Conservation (phyloP, 352 stramenopile genomes). For the Phytophthora pseudosyringae region DNA sequence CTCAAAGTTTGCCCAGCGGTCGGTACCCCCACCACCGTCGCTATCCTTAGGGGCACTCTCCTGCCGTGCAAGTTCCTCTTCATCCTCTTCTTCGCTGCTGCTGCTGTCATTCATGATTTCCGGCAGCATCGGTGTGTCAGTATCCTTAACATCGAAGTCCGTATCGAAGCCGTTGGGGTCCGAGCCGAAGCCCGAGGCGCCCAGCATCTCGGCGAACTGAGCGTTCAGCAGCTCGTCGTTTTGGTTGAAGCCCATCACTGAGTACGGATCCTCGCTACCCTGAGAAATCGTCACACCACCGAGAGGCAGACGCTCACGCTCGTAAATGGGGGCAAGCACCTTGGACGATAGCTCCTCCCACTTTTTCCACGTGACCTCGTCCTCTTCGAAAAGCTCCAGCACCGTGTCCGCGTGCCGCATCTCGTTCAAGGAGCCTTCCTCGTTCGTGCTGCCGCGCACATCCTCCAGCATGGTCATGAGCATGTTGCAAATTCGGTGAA, state of each 20-base stretch:
- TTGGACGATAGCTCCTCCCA: slow-evolving; percentile 82
- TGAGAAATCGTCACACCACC: slow-evolving; percentile 66
- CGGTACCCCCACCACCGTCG: slow-evolving; percentile 16
- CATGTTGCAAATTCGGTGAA: slow-evolving; percentile 89
- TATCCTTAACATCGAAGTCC: slow-evolving; percentile 76
- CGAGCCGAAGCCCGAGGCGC: slow-evolving; percentile 66
- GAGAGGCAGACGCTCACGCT: slow-evolving; percentile 79
- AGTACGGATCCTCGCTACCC: slow-evolving; percentile 72
- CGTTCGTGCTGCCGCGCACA: slow-evolving; percentile 63
- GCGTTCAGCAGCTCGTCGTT: slow-evolving; percentile 80
- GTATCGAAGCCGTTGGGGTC: slow-evolving; percentile 68
- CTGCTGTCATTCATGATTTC: slow-evolving; percentile 91
- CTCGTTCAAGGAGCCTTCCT: slow-evolving; percentile 77
- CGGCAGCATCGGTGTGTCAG: slow-evolving; percentile 77
- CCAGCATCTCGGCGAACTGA: slow-evolving; percentile 87
- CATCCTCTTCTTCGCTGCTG: slow-evolving; percentile 87
- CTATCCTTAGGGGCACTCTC: slow-evolving; percentile 27
- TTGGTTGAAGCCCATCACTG: slow-evolving; percentile 75
- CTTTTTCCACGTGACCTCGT: slow-evolving; percentile 74
- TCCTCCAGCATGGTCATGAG: slow-evolving; percentile 84
- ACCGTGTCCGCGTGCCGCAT: slow-evolving; percentile 86
- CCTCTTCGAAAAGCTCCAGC: slow-evolving; percentile 80
- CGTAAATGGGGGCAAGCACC: slow-evolving; percentile 77
- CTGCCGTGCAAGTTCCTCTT: slow-evolving; percentile 60
- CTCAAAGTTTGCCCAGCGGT: slow-evolving; percentile 76